Base-by-base conservation (phyloP, 23 red algal species). In the Chondrus crispus region DNA sequence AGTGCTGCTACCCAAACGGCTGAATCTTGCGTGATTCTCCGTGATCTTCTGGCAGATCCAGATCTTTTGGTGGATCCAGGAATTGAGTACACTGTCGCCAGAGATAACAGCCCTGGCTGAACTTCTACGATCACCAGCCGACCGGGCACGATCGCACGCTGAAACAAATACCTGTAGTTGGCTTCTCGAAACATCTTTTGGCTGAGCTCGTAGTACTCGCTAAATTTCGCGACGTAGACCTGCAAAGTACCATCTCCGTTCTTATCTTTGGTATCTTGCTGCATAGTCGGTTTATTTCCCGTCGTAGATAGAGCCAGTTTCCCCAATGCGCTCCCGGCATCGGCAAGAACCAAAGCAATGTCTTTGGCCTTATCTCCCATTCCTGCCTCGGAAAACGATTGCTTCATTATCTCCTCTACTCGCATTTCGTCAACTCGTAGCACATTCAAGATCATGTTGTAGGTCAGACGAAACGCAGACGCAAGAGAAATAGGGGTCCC, bases 401-500 rank as follows among this genome's bases (percentile, higher is more conserved):
- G 64, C 49, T 92, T 92, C 53, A 98, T 95, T 84, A 98, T 37
- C 48, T 98, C 95, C 75, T 98, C 95, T 2, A 98, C 88, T 20
- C 85, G 82, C 18, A 98, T 45, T 46, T 91, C 85, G 54, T 98
- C 95, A 32, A 93, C 87, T 20, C 95, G 82, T 36, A 98, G 68
- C 72, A 98, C 39, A 45, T 98, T 95, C 52, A 98, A 46, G 1
- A 98, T 95, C 92, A 95, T 98, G 81, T 94, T 98, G 91, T 95
- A 98, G 20, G 95, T 92, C 24, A 98, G 91, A 14, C 95, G 73
- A 54, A 98, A 98, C n/a, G 64, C 66, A 53, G 91, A 94, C 29
- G n/a, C 33, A 74, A 98, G 68, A 54, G 78, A 80, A 7, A 60
- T 68, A n/a, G 91, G 85, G 3, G 14, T 42, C 22, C 86, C 91